Evolutionary conservation across 2,329 filamentous ascomycete species (phyloP).

Genomic region (Arthrobotrys entomopaga): DNA sequence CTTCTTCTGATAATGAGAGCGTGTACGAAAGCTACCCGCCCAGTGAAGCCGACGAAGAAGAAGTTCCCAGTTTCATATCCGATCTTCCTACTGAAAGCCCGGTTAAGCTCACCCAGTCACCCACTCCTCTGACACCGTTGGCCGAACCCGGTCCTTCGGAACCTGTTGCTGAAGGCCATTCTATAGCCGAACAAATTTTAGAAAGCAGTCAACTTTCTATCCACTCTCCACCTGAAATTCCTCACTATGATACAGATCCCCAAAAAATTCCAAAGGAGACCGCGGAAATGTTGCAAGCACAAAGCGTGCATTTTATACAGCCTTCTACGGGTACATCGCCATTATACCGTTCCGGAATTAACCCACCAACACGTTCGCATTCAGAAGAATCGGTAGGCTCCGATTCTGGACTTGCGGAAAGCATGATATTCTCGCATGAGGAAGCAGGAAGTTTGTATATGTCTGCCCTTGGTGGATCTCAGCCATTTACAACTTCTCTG

Average conservation of each 20-base stretch:
- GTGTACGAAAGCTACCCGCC: conserved; percentile 50
- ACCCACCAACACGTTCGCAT: conserved; percentile 54
- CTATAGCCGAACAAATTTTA: too few relatives aligned
- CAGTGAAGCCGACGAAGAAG: conserved; percentile 33
- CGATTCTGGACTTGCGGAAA: conserved; percentile 70
- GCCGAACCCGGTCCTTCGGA: not conserved
- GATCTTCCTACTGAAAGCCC: not conserved
- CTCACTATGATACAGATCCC: conserved; percentile 41
- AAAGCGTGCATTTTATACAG: conserved; percentile 37
- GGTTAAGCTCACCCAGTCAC: not conserved
- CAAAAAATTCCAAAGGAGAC: conserved; percentile 56
- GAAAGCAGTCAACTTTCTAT: too few relatives aligned
- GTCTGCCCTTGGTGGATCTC: conserved; percentile 56
- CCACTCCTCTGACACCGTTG: not conserved
- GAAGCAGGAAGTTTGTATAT: conserved; percentile 85
- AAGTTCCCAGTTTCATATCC: conserved; percentile 21
- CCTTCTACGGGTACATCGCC: conserved; percentile 54
- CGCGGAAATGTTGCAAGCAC: conserved; percentile 13
- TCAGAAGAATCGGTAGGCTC: conserved; percentile 60
- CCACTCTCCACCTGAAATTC: too few relatives aligned
- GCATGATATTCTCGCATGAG: conserved; percentile 78
- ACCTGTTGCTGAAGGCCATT: not conserved
- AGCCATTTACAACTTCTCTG: conserved; percentile 43
- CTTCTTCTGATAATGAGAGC: conserved; percentile 24
- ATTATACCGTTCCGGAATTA: not conserved